Conservation (phyloP, 352 stramenopile genomes). For the Globisporangium barbulae region DNA sequence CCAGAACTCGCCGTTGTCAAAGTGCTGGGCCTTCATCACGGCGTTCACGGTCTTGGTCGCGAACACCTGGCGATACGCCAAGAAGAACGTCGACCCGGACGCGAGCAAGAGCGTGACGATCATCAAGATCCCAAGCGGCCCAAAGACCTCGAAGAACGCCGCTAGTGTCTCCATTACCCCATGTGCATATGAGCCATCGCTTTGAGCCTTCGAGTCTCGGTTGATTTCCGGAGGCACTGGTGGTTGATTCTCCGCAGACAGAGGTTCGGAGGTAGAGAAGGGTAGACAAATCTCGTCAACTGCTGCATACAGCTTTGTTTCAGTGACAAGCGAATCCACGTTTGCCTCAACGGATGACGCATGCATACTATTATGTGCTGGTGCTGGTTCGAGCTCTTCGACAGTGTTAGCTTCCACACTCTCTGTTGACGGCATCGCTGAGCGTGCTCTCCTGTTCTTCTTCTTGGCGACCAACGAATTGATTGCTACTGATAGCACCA, state of each 20-base stretch:
- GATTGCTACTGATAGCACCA: too few relatives aligned
- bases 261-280: not conserved
- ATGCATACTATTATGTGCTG: not conserved
- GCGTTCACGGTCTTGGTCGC: constrained; percentile 34
- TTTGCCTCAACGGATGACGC: not conserved
- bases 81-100: constrained; percentile 26
- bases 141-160: constrained; percentile 34
- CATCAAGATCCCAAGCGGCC: constrained; percentile 36
- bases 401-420: not conserved
- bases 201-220: not conserved
- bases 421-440: not conserved
- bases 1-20: constrained; percentile 54
- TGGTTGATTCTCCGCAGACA: not conserved
- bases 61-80: constrained; percentile 38
- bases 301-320: not conserved
- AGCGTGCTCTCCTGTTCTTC: not conserved
- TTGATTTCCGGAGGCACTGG: not conserved
- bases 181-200: too few relatives aligned
- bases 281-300: not conserved
- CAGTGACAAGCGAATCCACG: not conserved
- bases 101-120: constrained; percentile 35
- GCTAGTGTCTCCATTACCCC: not conserved
- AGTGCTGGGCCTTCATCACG: constrained; percentile 33
- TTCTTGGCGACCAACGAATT: too few relatives aligned
- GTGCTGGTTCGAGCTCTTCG: not conserved